Base-by-base conservation (phyloP, 164 flowering plant genomes). In the Sedum album region DNA sequence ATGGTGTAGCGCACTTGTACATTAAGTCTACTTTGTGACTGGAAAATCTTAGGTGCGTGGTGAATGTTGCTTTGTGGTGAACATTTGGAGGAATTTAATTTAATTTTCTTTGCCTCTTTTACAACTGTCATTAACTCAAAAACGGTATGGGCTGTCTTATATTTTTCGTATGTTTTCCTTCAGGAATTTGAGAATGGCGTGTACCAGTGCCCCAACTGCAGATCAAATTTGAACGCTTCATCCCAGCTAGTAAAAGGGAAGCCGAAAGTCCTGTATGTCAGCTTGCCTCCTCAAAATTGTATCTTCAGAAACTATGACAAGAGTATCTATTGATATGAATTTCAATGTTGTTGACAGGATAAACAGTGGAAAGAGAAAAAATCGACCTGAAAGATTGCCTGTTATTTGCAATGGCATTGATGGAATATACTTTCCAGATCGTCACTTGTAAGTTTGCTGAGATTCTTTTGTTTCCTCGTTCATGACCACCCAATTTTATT, bases 341-440 rank as follows among this genome's bases (percentile, higher is more conserved):
- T 73, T 66, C 69, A 70, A 44, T 18, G 30, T 35, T 67, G 79
- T 31, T 49, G 70, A 44, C 70, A 13, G 39, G 65, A 28, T 85
- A 84, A 23, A 86, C 84, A 46, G 70, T 77, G 72, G 60, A 89
- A 36, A 64, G 72, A n/a, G 26, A 20, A 64, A 33, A 6, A 21
- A 14, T 26, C 66, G 1, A n/a, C 66, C 66, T 38, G 42, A 33
- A 64, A 31, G 25, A 38, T 33, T 64, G 25, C 10, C 23, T 71
- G 98, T 95, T 74, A 81, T 89, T 26, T 95, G 99, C 82, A 80
- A 72, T 76, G 90, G 96, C 66, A 75, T 89, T 79, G 93, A 90
- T 69, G 99, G 95, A 72, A 78, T 75, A 68, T 95, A 95, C 78
- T 71, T 84, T 76, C 90, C 95, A 67, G 75, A 76, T 38, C 83